Conservation (phyloP, 73 alveolate species). For the Paramecium caudatum region DNA sequence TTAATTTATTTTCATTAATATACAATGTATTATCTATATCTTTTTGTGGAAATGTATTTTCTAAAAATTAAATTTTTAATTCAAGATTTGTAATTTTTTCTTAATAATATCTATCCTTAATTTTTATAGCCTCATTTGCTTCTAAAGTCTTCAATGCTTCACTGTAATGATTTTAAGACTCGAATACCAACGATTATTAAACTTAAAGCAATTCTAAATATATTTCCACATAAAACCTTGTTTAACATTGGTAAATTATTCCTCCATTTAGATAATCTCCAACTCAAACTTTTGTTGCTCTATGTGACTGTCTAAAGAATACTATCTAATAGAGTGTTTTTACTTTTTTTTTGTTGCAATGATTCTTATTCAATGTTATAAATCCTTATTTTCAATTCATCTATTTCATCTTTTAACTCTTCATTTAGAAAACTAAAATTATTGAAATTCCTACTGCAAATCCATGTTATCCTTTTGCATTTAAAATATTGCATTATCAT, state of each 20-base stretch:
- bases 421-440: not conserved
- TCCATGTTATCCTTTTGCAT: constrained; percentile 4
- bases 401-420: not conserved
- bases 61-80: too few relatives aligned
- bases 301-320: not conserved
- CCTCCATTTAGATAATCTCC: not conserved
- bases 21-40: too few relatives aligned
- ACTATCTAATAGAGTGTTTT: not conserved
- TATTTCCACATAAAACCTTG: not conserved
- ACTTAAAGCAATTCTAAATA: too few relatives aligned
- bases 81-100: too few relatives aligned
- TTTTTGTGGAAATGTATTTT: too few relatives aligned
- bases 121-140: too few relatives aligned
- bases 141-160: too few relatives aligned
- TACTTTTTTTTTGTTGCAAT: too few relatives aligned
- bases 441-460: not conserved
- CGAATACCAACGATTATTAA: too few relatives aligned
- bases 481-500: not conserved
- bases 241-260: not conserved
- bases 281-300: not conserved
- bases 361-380: not conserved
- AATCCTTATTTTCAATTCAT: not conserved
- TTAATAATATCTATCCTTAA: too few relatives aligned
- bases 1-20: too few relatives aligned
- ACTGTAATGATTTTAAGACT: too few relatives aligned